These are phyloP conservation scores for Colletotrichum destructivum DNA, from an alignment of 2,329 filamentous ascomycete species.

Conservation along the genomic window DNA sequence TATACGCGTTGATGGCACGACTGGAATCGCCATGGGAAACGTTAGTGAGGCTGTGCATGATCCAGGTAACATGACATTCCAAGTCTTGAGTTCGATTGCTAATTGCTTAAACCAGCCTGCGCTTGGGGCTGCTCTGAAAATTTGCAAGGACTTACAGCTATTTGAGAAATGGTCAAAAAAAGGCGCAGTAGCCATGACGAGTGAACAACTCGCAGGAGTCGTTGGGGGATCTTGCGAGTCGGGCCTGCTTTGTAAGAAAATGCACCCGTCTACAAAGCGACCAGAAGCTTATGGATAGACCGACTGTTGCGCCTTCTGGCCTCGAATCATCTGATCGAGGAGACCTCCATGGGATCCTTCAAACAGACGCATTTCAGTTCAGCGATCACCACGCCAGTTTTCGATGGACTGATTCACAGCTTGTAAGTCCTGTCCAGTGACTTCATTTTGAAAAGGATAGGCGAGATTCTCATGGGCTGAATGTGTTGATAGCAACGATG, in stretches of 20 bases:
- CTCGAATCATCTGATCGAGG: conserved; percentile 5
- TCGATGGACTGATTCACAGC: conserved; percentile 3
- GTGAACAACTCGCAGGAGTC: background rate
- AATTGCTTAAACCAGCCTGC: background rate
- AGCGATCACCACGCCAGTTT: conserved; percentile 8
- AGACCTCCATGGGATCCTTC: background rate
- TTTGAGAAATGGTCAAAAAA: conserved; percentile 19
- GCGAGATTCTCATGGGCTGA: accelerated
- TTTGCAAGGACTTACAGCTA: conserved; percentile 1
- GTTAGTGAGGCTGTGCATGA: conserved; percentile 17
- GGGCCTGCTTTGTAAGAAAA: background rate
- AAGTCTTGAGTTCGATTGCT: background rate
- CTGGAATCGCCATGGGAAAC: conserved; percentile 34
- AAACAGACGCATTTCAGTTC: conserved; percentile 7
- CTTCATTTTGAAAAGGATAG: accelerated
- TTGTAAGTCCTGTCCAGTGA: background rate
- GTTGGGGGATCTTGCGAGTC: conserved; percentile 8
- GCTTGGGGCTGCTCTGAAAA: conserved; percentile 13
- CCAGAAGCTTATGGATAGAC: background rate
- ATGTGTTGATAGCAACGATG: background rate
- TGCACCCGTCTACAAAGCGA: no score
- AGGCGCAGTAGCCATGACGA: conserved; percentile 3
- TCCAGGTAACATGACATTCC: background rate
- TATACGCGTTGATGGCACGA: conserved; percentile 18
- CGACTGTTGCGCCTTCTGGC: conserved; percentile 21